phyloP scores from a whole-genome alignment of 2,329 filamentous ascomycete genomes.

The Alternaria gansuensis region DNA sequence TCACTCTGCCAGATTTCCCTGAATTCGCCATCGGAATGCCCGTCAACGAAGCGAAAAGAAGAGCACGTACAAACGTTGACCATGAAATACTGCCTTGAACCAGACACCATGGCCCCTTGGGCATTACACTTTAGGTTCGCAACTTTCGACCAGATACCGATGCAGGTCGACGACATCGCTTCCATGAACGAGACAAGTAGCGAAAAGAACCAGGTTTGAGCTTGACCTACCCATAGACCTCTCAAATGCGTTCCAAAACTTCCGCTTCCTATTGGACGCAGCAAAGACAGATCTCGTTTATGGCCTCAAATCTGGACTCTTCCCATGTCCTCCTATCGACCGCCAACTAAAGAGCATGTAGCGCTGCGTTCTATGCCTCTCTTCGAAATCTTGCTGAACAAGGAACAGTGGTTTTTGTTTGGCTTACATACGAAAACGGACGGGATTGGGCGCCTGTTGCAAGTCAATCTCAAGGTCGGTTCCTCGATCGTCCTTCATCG shows the following conservation, averaged over 20 bases:
- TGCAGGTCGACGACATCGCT: constrained; percentile 23
- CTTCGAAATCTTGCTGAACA: constrained; percentile 18
- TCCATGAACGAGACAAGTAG: constrained; percentile 12
- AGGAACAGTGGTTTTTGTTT: not conserved
- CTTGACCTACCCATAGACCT: constrained; percentile 21
- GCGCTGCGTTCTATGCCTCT: constrained; percentile 22
- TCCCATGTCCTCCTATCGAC: constrained; percentile 5
- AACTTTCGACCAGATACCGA: constrained; percentile 22
- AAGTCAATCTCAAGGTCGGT: too few species aligned
- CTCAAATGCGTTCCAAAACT: constrained; percentile 24
- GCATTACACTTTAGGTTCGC: constrained; percentile 22
- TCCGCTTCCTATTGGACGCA: constrained; percentile 21
- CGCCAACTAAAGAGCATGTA: constrained; percentile 9
- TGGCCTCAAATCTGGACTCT: not conserved
- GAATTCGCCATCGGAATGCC: not conserved
- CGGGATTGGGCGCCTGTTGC: too few species aligned
- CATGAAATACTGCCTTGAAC: too few species aligned
- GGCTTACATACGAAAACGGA: too few species aligned
- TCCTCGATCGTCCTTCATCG: too few species aligned
- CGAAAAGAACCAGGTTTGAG: not conserved
- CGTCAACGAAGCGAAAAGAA: not conserved
- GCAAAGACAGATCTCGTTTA: constrained; percentile 11
- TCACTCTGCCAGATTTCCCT: not conserved
- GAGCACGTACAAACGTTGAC: not conserved
- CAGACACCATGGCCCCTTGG: too few species aligned